Evolutionary conservation across 2,329 filamentous ascomycete genomes (phyloP).

Genomic region (Ascocoryne sarcoides): DNA sequence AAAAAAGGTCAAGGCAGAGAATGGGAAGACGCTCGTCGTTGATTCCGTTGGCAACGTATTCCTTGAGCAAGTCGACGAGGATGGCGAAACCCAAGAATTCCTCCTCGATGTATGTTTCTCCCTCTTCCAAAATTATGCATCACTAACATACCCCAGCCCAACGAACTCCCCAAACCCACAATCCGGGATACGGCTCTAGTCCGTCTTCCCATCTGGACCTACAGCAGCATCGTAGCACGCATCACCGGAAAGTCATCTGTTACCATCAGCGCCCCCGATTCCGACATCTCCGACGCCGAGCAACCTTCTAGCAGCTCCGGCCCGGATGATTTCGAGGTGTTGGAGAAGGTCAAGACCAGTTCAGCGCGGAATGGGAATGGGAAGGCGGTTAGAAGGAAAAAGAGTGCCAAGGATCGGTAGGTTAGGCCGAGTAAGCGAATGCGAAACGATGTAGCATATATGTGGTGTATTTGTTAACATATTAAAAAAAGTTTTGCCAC

Average conservation of each 20-base stretch:
- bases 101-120: constrained; percentile 70
- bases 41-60: constrained; percentile 89
- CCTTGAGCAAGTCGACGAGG: constrained; percentile 83
- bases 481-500: no score
- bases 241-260: constrained; percentile 33
- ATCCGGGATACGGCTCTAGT: constrained; percentile 76
- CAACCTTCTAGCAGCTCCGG: constrained; percentile 49
- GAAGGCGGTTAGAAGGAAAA: constrained; percentile 23
- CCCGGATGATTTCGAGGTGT: constrained; percentile 53
- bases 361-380: constrained; percentile 21
- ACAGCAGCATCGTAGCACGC: constrained; percentile 46
- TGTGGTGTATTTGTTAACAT: no score
- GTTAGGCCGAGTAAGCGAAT: no score
- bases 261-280: constrained; percentile 31
- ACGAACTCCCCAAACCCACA: constrained; percentile 70
- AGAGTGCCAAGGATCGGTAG: constrained; percentile 17
- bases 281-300: constrained; percentile 28
- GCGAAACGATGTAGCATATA: no score
- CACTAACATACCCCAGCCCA: constrained; percentile 44
- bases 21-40: constrained; percentile 90
- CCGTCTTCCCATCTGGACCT: constrained; percentile 68
- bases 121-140: constrained; percentile 13
- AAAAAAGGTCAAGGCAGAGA: constrained; percentile 85
- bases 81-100: constrained; percentile 75
- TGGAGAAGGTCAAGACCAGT: constrained; percentile 41